A percentile compares a stretch with the other conserved stretches of the same genome.
Evolutionary conservation across 805 yeast genomes (phyloP).

Genomic region (Grigorovia humatica): DNA sequence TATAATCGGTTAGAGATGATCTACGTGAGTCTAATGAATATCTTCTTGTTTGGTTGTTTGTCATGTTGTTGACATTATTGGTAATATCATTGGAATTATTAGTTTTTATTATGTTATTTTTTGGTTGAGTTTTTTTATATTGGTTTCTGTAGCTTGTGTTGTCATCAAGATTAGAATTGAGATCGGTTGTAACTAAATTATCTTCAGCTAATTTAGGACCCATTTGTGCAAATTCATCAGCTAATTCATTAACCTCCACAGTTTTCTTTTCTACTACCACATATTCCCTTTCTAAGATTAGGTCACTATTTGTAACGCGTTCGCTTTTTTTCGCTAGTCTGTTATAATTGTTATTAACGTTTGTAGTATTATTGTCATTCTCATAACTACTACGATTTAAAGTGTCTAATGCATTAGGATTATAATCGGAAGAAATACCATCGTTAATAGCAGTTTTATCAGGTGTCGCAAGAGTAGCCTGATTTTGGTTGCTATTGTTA

Average conservation of each 20-base stretch:
- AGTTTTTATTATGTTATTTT: background rate
- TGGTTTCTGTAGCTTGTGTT: background rate
- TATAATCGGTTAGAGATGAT: constrained; percentile 45
- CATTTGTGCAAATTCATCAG: constrained; percentile 67
- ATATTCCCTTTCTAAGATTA: constrained; percentile 67
- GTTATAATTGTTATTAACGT: background rate
- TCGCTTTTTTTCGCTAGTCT: background rate
- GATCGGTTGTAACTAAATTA: background rate
- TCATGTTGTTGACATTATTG: background rate
- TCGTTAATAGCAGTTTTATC: background rate
- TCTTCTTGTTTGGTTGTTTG: constrained; percentile 30
- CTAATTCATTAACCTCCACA: constrained; percentile 90
- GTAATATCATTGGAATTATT: background rate
- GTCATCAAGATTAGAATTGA: background rate
- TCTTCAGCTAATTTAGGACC: constrained; percentile 4
- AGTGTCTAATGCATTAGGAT: background rate
- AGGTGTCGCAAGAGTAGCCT: too few relatives aligned
- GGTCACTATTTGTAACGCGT: constrained; percentile 25
- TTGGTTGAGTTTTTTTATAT: background rate
- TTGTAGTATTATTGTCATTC: background rate
- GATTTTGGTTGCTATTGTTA: too few relatives aligned
- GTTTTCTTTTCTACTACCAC: constrained; percentile 92
- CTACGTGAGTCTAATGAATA: constrained; percentile 56
- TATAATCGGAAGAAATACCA: background rate
- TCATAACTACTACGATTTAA: background rate